Evolutionary conservation across 2,329 filamentous ascomycete species (phyloP), one percentile per base, ranked within the genome.

Genomic region (Claviceps pazoutovae): DNA sequence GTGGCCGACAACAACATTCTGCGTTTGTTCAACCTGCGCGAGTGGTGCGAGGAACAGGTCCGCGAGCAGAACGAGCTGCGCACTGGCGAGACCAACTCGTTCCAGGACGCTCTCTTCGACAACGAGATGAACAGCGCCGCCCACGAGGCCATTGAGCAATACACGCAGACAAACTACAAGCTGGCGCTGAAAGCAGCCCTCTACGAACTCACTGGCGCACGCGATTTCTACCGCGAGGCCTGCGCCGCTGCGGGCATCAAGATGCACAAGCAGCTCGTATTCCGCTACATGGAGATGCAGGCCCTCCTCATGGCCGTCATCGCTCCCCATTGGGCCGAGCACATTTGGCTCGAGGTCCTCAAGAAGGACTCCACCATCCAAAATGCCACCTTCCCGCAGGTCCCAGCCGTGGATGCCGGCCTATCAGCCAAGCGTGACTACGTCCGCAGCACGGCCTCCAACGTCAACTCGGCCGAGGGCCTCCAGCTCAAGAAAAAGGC

Each of bases 1-100:
- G 89, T 96, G 41, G 93, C 93, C 42, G 93, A 97, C 69, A 87
- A 84, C 65, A 90, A 83, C 63, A 94, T 96, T 61, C 75, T 97
- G 56, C 83, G 89, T 62, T 78, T 97, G 50, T 90, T 82, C 65
- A 80, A 75, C 30, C 74, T 94, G 50, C 83, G 88, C 64, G 87
- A 95, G 67, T 97, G 91, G 91, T 90, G 87, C 56, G 88, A 97
- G 69, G 88, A 95, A 63, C 79, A 87, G 62, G 71, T 85, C 52
- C 80, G 82, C 59, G 84, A 91, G 53, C 74, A 86, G 61, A 69
- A 73, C 21, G 59, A 65, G 49, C 82, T 95, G 62, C 83, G 91
- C 49, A 81, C 80, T n/a, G 88, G 87, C 48, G 75, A 82, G 59
- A 79, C 82, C 56, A 83, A 86, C 65, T 73, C 79, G 51, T 88